Percentiles rank a stretch among this genome's conserved stretches.
Evolutionary conservation across 2,329 filamentous ascomycete genomes (phyloP).

Genomic region (Phyllachora maydis): DNA sequence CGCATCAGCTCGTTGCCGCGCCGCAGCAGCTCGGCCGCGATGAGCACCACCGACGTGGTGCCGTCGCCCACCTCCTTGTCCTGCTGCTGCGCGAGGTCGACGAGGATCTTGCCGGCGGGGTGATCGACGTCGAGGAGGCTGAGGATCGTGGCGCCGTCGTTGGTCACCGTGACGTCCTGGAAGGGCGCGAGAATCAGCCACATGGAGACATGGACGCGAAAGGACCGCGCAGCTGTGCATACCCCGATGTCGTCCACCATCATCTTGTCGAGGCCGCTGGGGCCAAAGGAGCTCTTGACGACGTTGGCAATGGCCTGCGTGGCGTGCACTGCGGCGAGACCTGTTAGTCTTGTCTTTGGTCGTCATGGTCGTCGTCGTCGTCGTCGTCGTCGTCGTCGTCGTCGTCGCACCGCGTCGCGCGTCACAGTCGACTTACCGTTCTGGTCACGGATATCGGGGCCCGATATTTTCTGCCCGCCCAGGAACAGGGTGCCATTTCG

Average conservation of each 20-base stretch:
- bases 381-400: too few species aligned
- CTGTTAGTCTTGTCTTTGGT: too few species aligned
- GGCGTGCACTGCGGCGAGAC: conserved; percentile 61
- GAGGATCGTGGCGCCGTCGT: conserved; percentile 94
- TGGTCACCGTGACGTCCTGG: conserved; percentile 96
- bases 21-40: conserved; percentile 83
- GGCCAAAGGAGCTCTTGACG: conserved; percentile 95
- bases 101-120: conserved; percentile 93
- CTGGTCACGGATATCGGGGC: conserved; percentile 89
- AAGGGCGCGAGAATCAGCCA: conserved; percentile 6
- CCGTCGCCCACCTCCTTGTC: conserved; percentile 98
- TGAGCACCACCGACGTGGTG: conserved; percentile 92
- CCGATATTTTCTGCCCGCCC: conserved; percentile 92
- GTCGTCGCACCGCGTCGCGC: too few species aligned
- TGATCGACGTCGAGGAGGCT: conserved; percentile 92
- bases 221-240: conserved; percentile 15
- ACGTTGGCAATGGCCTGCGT: conserved; percentile 97
- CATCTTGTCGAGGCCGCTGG: conserved; percentile 97
- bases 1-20: conserved; percentile 97
- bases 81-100: conserved; percentile 94
- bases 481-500: conserved; percentile 93
- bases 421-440: conserved; percentile 47
- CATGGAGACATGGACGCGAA: conserved; percentile 3
- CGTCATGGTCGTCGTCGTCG: conserved; percentile 6
- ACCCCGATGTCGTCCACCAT: conserved; percentile 99